phyloP scores from a whole-genome alignment of 257 asterid species.

The Solanum raphanifolium region DNA sequence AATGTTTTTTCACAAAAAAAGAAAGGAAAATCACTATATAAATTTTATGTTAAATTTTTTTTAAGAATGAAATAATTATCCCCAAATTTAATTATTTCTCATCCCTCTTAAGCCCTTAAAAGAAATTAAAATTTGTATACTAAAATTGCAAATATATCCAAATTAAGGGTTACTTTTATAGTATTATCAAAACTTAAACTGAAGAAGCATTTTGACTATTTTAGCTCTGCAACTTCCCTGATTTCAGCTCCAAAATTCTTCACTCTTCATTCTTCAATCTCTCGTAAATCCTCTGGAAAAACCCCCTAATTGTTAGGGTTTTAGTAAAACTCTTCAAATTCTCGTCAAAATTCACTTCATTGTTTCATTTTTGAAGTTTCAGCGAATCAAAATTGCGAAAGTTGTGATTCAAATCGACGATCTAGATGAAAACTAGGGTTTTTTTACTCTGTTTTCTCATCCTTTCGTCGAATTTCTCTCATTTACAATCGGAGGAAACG shows the following conservation, averaged over 20 bases:
- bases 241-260: background rate
- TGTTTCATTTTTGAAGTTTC: background rate
- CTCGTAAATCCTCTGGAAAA: background rate
- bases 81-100: background rate
- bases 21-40: too few relatives aligned
- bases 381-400: background rate
- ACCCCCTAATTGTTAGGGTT: background rate
- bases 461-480: constrained; percentile 42
- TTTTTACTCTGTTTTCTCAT: constrained; percentile 40
- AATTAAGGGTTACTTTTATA: background rate
- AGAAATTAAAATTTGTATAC: background rate
- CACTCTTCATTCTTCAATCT: background rate
- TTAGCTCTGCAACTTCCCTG: background rate
- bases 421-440: constrained; percentile 60
- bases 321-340: background rate
- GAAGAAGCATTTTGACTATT: background rate
- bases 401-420: background rate
- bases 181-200: background rate
- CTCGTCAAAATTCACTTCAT: background rate
- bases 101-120: background rate
- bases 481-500: constrained; percentile 56
- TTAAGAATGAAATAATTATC: too few relatives aligned
- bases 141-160: background rate
- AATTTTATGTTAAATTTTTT: too few relatives aligned
- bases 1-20: too few relatives aligned